Evolutionary conservation across 2,329 filamentous ascomycete genomes (phyloP).

Genomic region (Penicillium sp.): DNA sequence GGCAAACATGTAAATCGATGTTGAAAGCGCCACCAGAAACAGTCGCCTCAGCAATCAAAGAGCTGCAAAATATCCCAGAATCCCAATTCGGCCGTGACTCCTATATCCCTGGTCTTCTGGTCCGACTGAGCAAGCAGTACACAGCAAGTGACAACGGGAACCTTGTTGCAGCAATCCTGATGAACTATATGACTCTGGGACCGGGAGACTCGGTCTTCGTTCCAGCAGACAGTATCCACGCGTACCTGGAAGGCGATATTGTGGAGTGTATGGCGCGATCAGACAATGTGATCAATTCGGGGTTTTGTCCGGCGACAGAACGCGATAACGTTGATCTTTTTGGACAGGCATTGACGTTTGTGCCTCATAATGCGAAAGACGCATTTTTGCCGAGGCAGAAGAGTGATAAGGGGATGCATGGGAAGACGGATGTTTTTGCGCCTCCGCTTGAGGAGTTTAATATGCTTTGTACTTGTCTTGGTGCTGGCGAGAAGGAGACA

Average conservation of each 20-base stretch:
- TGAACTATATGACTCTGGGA: slow-evolving; percentile 70
- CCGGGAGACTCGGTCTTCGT: slow-evolving; percentile 70
- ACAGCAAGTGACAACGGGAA: slow-evolving; percentile 64
- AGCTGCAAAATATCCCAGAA: slow-evolving; percentile 51
- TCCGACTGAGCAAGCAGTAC: slow-evolving; percentile 66
- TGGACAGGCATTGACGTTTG: slow-evolving; percentile 63
- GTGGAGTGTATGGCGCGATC: slow-evolving; percentile 77
- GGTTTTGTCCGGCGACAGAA: slow-evolving; percentile 69
- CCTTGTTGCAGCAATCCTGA: slow-evolving; percentile 68
- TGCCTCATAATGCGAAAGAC: slow-evolving; percentile 59
- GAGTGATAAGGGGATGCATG: slow-evolving; percentile 55
- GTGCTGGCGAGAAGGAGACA: slow-evolving; percentile 59
- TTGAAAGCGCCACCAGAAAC: slow-evolving; percentile 54
- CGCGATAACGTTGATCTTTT: slow-evolving; percentile 67
- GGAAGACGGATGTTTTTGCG: slow-evolving; percentile 63
- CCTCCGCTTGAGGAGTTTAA: slow-evolving; percentile 73
- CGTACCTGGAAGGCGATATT: slow-evolving; percentile 71
- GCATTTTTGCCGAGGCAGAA: slow-evolving; percentile 54
- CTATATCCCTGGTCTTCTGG: slow-evolving; percentile 66
- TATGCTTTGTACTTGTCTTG: slow-evolving; percentile 63
- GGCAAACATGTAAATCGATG: slow-evolving; percentile 56
- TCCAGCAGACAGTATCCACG: slow-evolving; percentile 72
- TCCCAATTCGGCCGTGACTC: slow-evolving; percentile 53
- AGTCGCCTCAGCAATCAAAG: slow-evolving; percentile 56
- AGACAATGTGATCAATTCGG: slow-evolving; percentile 73